These are phyloP conservation scores for Leccinellum rugosiceps DNA, from an alignment of 768 basidiomycete species.

Conservation along the genomic window DNA sequence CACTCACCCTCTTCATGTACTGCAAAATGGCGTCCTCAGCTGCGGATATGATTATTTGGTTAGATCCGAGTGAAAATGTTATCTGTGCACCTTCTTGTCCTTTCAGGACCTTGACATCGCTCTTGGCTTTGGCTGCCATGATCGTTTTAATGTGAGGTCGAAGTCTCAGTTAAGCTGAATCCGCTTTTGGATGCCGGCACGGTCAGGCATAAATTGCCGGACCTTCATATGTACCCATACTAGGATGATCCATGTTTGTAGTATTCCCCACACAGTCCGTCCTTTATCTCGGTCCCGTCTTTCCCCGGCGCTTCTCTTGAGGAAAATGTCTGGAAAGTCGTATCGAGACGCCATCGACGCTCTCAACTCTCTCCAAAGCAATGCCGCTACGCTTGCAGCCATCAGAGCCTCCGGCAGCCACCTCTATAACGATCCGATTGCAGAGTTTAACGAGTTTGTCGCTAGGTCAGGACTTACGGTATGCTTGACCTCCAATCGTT, in stretches of 20 bases:
- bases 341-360: constrained; percentile 72
- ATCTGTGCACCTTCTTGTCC: constrained; percentile 60
- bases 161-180: no score
- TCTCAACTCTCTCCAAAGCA: constrained; percentile 84
- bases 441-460: constrained; percentile 90
- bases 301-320: constrained; percentile 9
- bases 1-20: constrained; percentile 68
- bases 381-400: constrained; percentile 89
- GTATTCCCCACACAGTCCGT: not conserved
- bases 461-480: constrained; percentile 84
- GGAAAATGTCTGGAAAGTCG: constrained; percentile 51
- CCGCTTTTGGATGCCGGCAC: not conserved
- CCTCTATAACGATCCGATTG: constrained; percentile 57
- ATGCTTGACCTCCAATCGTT: constrained; percentile 23
- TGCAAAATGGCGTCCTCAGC: constrained; percentile 75
- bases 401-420: constrained; percentile 67
- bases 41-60: constrained; percentile 19
- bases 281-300: constrained; percentile 7
- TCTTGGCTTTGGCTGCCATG: constrained; percentile 51
- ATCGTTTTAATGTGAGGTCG: not conserved
- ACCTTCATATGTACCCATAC: not conserved
- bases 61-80: not conserved
- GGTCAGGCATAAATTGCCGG: not conserved
- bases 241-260: constrained; percentile 6
- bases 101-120: constrained; percentile 60